Evolutionary conservation across 2,329 filamentous ascomycete genomes (phyloP).

Genomic region (Ilyonectria sp.): DNA sequence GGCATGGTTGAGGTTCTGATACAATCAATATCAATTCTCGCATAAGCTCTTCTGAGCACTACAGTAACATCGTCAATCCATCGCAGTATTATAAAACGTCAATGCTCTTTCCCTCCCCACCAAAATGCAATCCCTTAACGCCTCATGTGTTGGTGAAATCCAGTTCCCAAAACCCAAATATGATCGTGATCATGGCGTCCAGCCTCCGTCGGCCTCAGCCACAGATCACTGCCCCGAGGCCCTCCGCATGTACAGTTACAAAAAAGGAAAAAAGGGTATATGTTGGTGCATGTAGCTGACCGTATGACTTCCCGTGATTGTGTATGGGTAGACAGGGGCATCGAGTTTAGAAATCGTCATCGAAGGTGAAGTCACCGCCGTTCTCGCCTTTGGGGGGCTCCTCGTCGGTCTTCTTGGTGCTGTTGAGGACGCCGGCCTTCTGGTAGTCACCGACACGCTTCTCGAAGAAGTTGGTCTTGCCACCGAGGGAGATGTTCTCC

Average conservation of each 20-base stretch:
- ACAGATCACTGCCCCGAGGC: conserved; percentile 40
- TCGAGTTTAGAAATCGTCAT: conserved; percentile 90
- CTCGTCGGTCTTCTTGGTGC: conserved; percentile 80
- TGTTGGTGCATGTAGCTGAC: conserved; percentile 30
- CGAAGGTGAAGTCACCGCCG: conserved; percentile 89
- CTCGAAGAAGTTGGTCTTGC: conserved; percentile 99
- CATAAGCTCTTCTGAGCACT: conserved; percentile 43
- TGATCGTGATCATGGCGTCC: conserved; percentile 31
- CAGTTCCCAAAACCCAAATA: conserved; percentile 40
- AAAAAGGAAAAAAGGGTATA: conserved; percentile 48
- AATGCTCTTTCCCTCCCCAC: conserved; percentile 45
- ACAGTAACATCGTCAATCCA: conserved; percentile 47
- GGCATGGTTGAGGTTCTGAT: neutral
- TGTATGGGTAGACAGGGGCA: conserved; percentile 18
- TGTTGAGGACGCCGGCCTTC: conserved; percentile 98
- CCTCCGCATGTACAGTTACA: conserved; percentile 44
- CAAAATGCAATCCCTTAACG: conserved; percentile 42
- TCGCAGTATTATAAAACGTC: conserved; percentile 40
- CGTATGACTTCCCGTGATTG: conserved; percentile 12
- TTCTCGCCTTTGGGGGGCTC: conserved; percentile 69
- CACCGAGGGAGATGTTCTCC: conserved; percentile 99
- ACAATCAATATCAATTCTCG: conserved; percentile 30
- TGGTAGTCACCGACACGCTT: conserved; percentile 99
- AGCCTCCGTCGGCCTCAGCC: conserved; percentile 31
- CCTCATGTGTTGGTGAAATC: conserved; percentile 38